Base-by-base conservation (phyloP, 202 grass and related monocot genomes). In the Zizania palustris region DNA sequence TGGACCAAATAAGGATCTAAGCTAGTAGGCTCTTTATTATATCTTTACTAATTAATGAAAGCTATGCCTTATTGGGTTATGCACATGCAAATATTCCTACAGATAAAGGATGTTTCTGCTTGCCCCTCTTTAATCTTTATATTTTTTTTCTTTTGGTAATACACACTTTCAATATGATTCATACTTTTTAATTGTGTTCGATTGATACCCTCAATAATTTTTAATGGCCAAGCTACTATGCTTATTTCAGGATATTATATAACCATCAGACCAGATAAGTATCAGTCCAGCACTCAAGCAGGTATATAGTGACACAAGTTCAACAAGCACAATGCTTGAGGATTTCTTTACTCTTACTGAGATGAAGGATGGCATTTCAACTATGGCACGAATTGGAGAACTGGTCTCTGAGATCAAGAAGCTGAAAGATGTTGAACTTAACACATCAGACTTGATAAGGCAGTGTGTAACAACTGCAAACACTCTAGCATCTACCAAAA, bases 311-410 rank as follows among this genome's bases (percentile, higher is more conserved):
- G n/a, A 28, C 20, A 16, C 51, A 13, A 49, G 59, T 15, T 63
- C 62, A 7, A 35, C 1, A 43, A n/a, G 10, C 60, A 88, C 48
- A 6, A 88, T 85, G 82, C 85, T 90, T 21, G 85, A 86, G 63
- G 88, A 88, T 78, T 90, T 90, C 67, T 90, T 93, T 77, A 90
- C 91, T 49, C 82, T 83, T 20, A 83, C 82, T 57, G 91, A 93
- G 76, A 93, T 93, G 79, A 88, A 74, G 65, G 88, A 90, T 81
- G 91, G 91, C 43, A 77, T 93, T 43, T 90, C 91, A 33, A 86
- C 78, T 37, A 34, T 78, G 39, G 45, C 80, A 46, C 85, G 88
- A 71, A 85, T 88, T 16, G 40, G 43, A 33, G 88, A 93, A 45
- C 59, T 93, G 28, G 8, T 93, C 16, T 88, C 80, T 38, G 79